These are phyloP conservation scores for Betula pendula DNA, from an alignment of 306 rosid species.

Conservation along the genomic window DNA sequence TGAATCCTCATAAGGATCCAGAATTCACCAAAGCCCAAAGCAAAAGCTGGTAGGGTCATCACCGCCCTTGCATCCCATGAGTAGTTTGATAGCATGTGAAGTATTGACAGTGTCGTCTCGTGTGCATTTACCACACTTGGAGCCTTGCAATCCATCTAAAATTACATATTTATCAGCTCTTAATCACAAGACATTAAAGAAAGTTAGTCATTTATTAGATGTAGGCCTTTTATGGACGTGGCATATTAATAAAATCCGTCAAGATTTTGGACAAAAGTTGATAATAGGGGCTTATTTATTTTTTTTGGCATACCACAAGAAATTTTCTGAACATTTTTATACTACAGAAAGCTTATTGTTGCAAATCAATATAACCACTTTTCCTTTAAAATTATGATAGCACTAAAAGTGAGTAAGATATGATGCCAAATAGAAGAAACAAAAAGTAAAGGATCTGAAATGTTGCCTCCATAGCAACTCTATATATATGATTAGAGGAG, in stretches of 20 bases:
- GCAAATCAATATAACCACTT: too few relatives aligned
- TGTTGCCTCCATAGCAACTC: too few relatives aligned
- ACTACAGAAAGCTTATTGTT: too few relatives aligned
- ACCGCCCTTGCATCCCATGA: constrained; percentile 53
- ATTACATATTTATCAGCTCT: neutral
- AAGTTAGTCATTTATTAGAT: neutral
- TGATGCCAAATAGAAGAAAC: neutral
- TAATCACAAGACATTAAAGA: neutral
- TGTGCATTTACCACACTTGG: constrained; percentile 37
- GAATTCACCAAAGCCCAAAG: constrained; percentile 46
- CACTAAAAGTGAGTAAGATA: neutral
- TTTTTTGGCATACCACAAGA: too few relatives aligned
- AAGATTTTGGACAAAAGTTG: too few relatives aligned
- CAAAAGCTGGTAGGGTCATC: constrained; percentile 48
- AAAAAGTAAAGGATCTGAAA: neutral
- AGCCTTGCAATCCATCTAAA: constrained; percentile 40
- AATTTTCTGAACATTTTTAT: too few relatives aligned
- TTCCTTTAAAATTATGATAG: too few relatives aligned
- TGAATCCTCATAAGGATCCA: constrained; percentile 41
- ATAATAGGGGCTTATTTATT: too few relatives aligned
- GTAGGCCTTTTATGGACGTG: too few relatives aligned
- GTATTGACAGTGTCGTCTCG: constrained; percentile 39
- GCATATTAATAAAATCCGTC: too few relatives aligned
- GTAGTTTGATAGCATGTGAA: constrained; percentile 35
- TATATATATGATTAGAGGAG: neutral